Evolutionary conservation across 148 eudicot genomes (phyloP), one percentile per base, ranked within the genome.

Genomic region (Linanthus parryae): DNA sequence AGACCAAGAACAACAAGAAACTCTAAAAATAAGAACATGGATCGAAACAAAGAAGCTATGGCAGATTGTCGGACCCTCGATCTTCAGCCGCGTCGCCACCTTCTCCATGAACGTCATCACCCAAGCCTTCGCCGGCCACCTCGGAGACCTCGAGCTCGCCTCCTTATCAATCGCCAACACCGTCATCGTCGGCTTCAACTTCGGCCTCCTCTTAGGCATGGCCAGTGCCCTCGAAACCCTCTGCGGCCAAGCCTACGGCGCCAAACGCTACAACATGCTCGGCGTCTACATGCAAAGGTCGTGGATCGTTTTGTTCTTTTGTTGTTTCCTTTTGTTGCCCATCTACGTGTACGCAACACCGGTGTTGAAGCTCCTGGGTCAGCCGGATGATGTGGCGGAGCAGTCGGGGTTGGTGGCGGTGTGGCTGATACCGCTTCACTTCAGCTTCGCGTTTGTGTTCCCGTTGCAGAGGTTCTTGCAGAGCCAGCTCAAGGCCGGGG

Each of bases 401-500:
- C 66, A 43, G 15, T 54, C 83, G 0, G 88, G 88, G 0, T 0
- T 38, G 9, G 88, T 78, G 11, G 62, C 81, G 0, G 0, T 66
- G 2, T 81, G 78, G 78, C 37, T 81, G 2, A 81, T 81, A 22
- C 88, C 88, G 7, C 59, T 81, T 16, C 88, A 81, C 62, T 81
- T 81, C 65, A 74, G 78, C 70, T 81, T 81, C 19, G 88, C 83
- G 0, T 81, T 81, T 47, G 22, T 64, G 26, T 81, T 78, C 47
- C 83, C 88, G 0, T 4, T 81, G 8, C 78, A 74, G 26, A 43
- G 83, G 8, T 81, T 81, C 69, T 43, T 81, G 3, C 88, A 81
- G 44, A 72, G 83, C 60, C 88, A 81, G 51, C 83, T 81, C 6
- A 72, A 47, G 57, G 78, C 83, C 0, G 63, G 19, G 22, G 68